Evolutionary conservation across 73 alveolate genomes (phyloP).

Genomic region (Tetrahymena borealis): DNA sequence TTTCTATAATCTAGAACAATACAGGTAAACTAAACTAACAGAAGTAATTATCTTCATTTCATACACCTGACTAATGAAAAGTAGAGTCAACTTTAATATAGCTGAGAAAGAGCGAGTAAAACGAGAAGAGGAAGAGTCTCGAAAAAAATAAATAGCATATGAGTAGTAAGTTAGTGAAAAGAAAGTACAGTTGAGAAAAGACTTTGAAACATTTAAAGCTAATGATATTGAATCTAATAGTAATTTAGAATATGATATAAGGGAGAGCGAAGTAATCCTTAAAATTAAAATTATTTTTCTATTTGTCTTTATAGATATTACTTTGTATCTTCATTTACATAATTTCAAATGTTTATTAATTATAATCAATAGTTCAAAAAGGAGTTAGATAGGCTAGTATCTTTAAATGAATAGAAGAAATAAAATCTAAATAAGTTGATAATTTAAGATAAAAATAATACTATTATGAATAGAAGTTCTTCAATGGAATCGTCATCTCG

Average conservation of each 20-base stretch:
- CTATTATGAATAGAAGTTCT: not conserved
- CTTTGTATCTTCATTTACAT: not conserved
- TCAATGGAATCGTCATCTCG: not conserved
- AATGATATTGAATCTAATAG: not conserved
- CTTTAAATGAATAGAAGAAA: not conserved
- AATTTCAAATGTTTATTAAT: not conserved
- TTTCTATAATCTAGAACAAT: no score
- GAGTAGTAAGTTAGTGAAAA: not conserved
- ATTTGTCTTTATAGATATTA: no score
- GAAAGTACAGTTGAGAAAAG: not conserved
- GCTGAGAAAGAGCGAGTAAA: not conserved
- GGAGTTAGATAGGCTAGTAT: not conserved
- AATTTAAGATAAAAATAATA: not conserved
- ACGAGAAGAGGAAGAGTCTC: not conserved
- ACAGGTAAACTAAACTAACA: no score
- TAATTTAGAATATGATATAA: not conserved
- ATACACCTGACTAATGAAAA: not conserved
- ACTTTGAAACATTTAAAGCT: not conserved
- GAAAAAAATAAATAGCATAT: not conserved
- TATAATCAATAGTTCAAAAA: not conserved
- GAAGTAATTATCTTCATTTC: no score
- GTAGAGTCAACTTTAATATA: not conserved
- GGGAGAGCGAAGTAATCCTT: not conserved
- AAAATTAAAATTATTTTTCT: not conserved
- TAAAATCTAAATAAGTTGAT: not conserved